Evolutionary conservation across 176 grass and related monocot genomes (phyloP).

Genomic region (Musa schizocarpa): DNA sequence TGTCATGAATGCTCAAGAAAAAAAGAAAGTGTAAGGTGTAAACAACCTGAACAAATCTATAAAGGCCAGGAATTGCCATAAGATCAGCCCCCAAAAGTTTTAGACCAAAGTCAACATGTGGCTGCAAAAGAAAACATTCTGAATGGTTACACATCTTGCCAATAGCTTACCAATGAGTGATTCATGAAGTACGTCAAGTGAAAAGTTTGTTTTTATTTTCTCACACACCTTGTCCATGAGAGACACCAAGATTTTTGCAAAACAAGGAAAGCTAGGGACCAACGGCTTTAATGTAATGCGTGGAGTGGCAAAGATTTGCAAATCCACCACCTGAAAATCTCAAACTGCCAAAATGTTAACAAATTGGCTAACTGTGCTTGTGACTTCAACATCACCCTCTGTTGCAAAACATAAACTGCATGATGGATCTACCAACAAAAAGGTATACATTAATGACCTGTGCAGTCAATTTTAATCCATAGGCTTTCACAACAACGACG

Average conservation of each 20-base stretch:
- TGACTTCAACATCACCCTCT: neutral
- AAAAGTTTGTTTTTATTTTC: slow-evolving; percentile 15
- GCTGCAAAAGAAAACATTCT: slow-evolving; percentile 49
- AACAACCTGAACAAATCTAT: slow-evolving; percentile 35
- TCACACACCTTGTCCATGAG: slow-evolving; percentile 82
- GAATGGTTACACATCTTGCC: neutral
- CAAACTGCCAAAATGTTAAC: neutral
- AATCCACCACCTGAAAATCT: slow-evolving; percentile 75
- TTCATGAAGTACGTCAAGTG: neutral
- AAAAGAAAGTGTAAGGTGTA: neutral
- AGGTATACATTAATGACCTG: slow-evolving; percentile 34
- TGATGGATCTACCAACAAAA: neutral
- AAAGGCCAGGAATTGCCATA: slow-evolving; percentile 97
- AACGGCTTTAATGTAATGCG: slow-evolving; percentile 92
- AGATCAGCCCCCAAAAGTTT: slow-evolving; percentile 87
- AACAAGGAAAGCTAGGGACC: slow-evolving; percentile 82
- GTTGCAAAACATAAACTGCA: neutral
- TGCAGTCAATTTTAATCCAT: slow-evolving; percentile 67
- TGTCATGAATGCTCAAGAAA: neutral
- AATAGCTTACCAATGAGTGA: neutral
- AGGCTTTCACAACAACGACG: slow-evolving; percentile 62
- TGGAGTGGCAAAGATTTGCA: slow-evolving; percentile 82
- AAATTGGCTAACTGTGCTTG: neutral
- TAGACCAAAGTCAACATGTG: slow-evolving; percentile 96
- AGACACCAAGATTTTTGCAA: slow-evolving; percentile 76